Conservation (phyloP, 306 rosid genomes). For the Mimosa pudica region DNA sequence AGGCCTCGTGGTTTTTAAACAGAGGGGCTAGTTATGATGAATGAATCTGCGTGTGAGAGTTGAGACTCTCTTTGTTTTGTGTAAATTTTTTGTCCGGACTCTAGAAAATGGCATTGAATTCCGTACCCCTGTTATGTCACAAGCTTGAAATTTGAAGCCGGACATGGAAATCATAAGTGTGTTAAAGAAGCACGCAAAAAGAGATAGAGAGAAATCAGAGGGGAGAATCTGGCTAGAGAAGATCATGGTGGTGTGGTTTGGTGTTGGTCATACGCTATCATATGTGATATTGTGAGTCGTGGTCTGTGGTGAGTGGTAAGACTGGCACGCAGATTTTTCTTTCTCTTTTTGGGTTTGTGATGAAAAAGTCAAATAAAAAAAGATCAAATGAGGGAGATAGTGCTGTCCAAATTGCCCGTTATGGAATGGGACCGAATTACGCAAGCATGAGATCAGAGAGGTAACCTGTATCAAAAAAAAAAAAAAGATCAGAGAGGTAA, state of each 20-base stretch:
- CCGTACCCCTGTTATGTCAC: conserved; percentile 19
- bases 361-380: background rate
- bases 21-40: conserved; percentile 30
- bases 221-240: conserved; percentile 32
- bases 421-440: background rate
- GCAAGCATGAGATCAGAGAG: background rate
- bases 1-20: conserved; percentile 39
- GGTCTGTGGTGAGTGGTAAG: background rate
- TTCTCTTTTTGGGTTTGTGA: too few species aligned
- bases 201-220: background rate
- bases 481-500: background rate
- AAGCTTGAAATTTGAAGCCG: background rate
- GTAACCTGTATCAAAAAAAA: too few species aligned
- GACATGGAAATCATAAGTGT: background rate
- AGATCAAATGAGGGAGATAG: background rate
- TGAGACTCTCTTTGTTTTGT: background rate
- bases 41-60: background rate
- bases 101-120: background rate
- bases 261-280: conserved; percentile 21
- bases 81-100: background rate
- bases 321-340: background rate
- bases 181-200: background rate
- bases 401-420: background rate
- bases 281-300: background rate
- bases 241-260: conserved; percentile 18